Base-by-base conservation (phyloP, 163 green algal species). In the Chlorella variabilis region DNA sequence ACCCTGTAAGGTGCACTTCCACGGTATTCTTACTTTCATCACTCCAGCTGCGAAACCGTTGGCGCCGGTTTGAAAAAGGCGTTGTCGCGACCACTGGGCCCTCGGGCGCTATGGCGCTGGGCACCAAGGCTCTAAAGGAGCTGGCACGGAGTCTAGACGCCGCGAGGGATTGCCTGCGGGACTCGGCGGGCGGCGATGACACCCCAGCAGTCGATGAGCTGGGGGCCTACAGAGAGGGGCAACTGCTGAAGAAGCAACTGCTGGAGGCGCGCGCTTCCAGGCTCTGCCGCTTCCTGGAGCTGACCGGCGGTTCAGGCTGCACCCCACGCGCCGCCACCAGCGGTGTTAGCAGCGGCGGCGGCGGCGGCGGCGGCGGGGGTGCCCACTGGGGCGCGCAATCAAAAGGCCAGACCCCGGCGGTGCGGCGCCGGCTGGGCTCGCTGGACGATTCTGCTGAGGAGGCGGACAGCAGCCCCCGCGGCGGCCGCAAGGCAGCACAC, bases 401-500 rank as follows among this genome's bases (percentile, higher is more conserved):
- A 27, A 25, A n/a, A 62, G 15, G 54, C 7, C 20, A 15, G 25
- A 8, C 25, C 15, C n/a, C n/a, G n/a, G n/a, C n/a, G n/a, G 54
- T 15, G 54, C 54, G 54, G 54, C 54, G 23, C 20, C 13, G 54
- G 45, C 18, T 56, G 45, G 1, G n/a, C n/a, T n/a, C n/a, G 3
- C 42, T 63, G 23, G 68, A 75, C 17, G 67, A 75, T 25, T 75
- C 68, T n/a, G 68, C 68, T 29, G 68, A 75, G 68, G 68, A 75
- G 68, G 15, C 42, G 6, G 68, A 61, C 25, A n/a, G 68, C n/a
- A 18, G 41, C 29, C 18, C 9, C 18, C 41, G 41, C 1, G 17
- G 7, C 6, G 42, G n/a, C n/a, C n/a, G 68, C 42, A 75, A 75
- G 42, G 41, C 34, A 11, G 27, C 66, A 31, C 66, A 74, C 20